Base-by-base conservation (phyloP, 257 asterid genomes). In the Forsythia suspensa region DNA sequence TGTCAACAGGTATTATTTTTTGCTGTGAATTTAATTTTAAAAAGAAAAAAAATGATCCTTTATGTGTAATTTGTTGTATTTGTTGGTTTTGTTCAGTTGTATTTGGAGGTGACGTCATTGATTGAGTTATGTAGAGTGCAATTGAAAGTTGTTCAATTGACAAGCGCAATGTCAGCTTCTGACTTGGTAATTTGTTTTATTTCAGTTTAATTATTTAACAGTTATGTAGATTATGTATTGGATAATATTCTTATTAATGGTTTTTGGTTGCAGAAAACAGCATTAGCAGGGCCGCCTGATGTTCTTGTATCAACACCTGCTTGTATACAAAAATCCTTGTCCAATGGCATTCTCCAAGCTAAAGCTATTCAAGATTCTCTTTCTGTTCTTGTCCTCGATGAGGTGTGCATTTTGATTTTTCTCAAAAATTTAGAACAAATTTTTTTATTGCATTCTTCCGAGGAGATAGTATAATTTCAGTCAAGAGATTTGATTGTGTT, bases 231-330 rank as follows among this genome's bases (percentile, higher is more conserved):
- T 36, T 21, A n/a, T 61, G 67, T 20, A 66, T 3, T 41, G 36
- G 41, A 20, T 55, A 63, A 37, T 39, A 36, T 41, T 51, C 3
- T 48, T 57, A 63, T 73, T 75, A 34, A 20, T 69, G 4, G 10
- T 11, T 65, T 66, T 21, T 68, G 73, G 74, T 71, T 78, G 81
- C 86, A 96, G 98, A 92, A 71, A 90, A 92, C 96, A 0, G 86
- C 95, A 7, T 88, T 92, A 89, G 92, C 90, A 4, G 98, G 94
- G 78, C 83, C 88, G 24, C 98, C 98, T 18, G 93, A 92, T 82
- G 89, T 94, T 72, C 80, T 92, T 46, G 91, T 94, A 37, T 92
- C 98, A 39, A 94, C 99, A 67, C 99, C 97, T 77, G 95, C 99
- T 73, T 92, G 99, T 77, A 75, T 91, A 46, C 89, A 89, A 51